Evolutionary conservation across 1,284 basidiomycete genomes (phyloP).

Genomic region (Ustilago curta): DNA sequence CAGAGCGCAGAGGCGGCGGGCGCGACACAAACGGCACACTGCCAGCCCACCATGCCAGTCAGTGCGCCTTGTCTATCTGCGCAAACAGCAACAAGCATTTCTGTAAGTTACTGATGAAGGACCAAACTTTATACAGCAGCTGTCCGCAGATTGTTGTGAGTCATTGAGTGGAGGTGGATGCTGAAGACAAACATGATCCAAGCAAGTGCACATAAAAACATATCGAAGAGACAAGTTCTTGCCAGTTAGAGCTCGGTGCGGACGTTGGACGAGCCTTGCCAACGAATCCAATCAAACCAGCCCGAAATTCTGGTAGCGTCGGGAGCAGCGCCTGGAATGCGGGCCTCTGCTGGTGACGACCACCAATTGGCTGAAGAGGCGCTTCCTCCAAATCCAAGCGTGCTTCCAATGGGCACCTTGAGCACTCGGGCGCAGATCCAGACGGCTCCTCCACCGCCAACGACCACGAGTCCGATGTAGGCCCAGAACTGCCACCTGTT

Average conservation of each 20-base stretch:
- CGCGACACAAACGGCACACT: too few species aligned
- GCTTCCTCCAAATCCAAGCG: slow-evolving; percentile 34
- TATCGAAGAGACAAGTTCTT: neutral
- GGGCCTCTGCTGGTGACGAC: slow-evolving; percentile 25
- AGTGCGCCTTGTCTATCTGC: neutral
- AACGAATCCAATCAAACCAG: slow-evolving; percentile 51
- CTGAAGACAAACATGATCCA: neutral
- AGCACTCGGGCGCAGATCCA: slow-evolving; percentile 45
- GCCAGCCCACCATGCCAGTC: too few species aligned
- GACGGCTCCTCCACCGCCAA: slow-evolving; percentile 48
- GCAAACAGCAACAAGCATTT: neutral
- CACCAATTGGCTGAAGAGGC: slow-evolving; percentile 25
- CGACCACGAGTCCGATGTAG: slow-evolving; percentile 44
- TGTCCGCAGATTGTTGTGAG: neutral
- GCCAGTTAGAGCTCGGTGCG: slow-evolving; percentile 29
- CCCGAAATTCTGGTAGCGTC: slow-evolving; percentile 36
- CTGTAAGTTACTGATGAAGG: neutral
- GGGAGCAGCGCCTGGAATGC: slow-evolving; percentile 12
- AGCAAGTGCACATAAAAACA: neutral
- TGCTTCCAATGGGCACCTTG: slow-evolving; percentile 46
- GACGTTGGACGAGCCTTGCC: slow-evolving; percentile 33
- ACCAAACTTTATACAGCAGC: neutral
- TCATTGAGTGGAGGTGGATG: slow-evolving; percentile 5
- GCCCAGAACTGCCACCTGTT: slow-evolving; percentile 49
- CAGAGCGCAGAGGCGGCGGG: neutral